Conservation (phyloP, 306 rosid genomes). For the Malus fusca region DNA sequence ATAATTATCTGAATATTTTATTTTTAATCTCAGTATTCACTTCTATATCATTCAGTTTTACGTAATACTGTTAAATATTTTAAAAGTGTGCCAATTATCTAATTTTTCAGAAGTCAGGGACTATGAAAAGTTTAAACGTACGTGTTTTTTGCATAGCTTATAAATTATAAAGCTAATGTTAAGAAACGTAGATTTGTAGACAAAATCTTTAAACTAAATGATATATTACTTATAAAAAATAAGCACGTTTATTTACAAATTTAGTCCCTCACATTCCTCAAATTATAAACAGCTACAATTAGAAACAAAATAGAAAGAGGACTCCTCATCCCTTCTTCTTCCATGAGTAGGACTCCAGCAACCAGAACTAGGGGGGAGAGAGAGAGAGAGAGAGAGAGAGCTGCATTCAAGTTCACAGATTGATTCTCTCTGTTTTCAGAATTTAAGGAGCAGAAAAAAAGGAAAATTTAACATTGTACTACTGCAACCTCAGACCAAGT, state of each 20-base stretch:
- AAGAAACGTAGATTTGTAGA: fast-evolving
- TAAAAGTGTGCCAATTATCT: not conserved
- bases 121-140: not conserved
- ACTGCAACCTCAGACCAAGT: not conserved
- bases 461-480: not conserved
- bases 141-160: not conserved
- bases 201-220: too few relatives aligned
- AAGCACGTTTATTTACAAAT: fast-evolving
- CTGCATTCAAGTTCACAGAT: not conserved
- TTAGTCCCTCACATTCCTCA: too few relatives aligned
- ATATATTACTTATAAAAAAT: too few relatives aligned
- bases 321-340: not conserved
- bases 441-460: not conserved
- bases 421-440: not conserved
- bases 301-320: not conserved
- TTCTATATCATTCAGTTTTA: too few relatives aligned
- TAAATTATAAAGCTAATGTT: too few relatives aligned
- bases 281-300: too few relatives aligned
- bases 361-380: not conserved
- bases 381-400: not conserved
- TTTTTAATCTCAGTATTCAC: too few relatives aligned
- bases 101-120: not conserved
- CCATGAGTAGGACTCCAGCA: not conserved
- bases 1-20: too few relatives aligned
- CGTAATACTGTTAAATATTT: too few relatives aligned